Percentiles rank a stretch among this genome's conserved stretches.
Conservation (phyloP, 108 stramenopile species). For the Cyclostephanos invisitatus region DNA sequence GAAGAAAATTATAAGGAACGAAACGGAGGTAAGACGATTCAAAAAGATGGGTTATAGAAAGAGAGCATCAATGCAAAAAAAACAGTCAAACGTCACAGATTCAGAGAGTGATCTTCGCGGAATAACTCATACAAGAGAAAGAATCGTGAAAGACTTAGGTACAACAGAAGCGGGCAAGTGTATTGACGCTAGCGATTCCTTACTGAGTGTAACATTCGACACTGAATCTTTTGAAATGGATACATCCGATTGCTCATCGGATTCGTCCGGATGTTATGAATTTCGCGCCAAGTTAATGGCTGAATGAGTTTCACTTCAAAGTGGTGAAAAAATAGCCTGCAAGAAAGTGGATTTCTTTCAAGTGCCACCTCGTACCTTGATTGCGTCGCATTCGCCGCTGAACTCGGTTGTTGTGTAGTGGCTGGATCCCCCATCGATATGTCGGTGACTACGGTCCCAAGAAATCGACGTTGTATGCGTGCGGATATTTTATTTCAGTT, state of each 20-base stretch:
- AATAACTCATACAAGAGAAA: neutral
- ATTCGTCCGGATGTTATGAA: neutral
- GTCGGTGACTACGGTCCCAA: too few relatives aligned
- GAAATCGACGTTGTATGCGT: too few relatives aligned
- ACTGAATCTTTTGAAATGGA: neutral
- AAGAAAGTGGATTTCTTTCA: too few relatives aligned
- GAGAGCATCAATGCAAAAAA: neutral
- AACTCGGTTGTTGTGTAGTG: too few relatives aligned
- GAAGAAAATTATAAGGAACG: constrained; percentile 18
- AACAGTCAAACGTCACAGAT: neutral
- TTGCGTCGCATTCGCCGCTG: too few relatives aligned
- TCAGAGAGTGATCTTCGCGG: neutral
- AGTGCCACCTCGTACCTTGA: too few relatives aligned
- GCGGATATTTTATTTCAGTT: too few relatives aligned
- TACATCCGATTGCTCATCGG: neutral
- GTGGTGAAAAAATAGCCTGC: too few relatives aligned
- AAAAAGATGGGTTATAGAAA: neutral
- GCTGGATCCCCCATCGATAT: too few relatives aligned
- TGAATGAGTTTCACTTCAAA: too few relatives aligned
- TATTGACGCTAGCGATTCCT: neutral
- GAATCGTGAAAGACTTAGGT: neutral
- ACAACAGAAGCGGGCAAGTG: neutral
- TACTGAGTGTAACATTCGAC: neutral
- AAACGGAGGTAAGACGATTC: constrained; percentile 4
- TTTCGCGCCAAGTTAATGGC: too few relatives aligned